A percentile compares a stretch with the other conserved stretches of the same genome.
Evolutionary conservation across 257 asterid genomes (phyloP).

Genomic region (Nicotiana attenuata): DNA sequence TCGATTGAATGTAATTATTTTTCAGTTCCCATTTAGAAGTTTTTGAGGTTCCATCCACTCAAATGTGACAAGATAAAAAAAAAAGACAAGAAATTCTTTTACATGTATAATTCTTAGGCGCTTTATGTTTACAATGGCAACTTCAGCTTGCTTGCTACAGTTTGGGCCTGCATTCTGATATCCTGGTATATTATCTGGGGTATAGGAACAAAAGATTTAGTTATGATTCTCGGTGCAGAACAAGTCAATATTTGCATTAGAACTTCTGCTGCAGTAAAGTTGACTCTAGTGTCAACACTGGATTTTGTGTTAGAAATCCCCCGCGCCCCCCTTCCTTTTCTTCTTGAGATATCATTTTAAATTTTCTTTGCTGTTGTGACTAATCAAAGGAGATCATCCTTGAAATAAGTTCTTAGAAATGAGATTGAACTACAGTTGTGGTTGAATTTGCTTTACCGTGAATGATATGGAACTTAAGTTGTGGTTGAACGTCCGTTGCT

Average conservation of each 20-base stretch:
- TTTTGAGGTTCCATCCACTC: neutral
- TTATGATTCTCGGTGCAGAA: neutral
- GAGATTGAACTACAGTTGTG: neutral
- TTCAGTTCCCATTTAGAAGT: neutral
- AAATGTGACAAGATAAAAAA: neutral
- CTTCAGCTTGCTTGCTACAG: neutral
- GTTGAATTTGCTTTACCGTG: slow-evolving; percentile 1
- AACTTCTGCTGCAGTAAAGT: neutral
- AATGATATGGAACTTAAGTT: neutral
- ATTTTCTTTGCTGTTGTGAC: neutral
- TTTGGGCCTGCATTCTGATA: neutral
- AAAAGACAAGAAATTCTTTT: neutral
- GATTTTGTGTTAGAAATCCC: neutral
- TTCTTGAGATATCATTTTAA: neutral
- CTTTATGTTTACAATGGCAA: neutral
- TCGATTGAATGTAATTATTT: neutral
- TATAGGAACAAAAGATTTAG: neutral
- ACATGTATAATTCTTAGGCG: neutral
- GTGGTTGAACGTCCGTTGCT: slow-evolving; percentile 2
- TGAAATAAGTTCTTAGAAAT: neutral
- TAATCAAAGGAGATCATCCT: slow-evolving; percentile 2
- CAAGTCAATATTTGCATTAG: neutral
- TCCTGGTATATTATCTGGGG: neutral
- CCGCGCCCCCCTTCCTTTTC: neutral
- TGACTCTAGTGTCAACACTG: neutral